These are phyloP conservation scores for Oryza coarctata DNA, from an alignment of 176 grass and related monocot species.

Conservation along the genomic window DNA sequence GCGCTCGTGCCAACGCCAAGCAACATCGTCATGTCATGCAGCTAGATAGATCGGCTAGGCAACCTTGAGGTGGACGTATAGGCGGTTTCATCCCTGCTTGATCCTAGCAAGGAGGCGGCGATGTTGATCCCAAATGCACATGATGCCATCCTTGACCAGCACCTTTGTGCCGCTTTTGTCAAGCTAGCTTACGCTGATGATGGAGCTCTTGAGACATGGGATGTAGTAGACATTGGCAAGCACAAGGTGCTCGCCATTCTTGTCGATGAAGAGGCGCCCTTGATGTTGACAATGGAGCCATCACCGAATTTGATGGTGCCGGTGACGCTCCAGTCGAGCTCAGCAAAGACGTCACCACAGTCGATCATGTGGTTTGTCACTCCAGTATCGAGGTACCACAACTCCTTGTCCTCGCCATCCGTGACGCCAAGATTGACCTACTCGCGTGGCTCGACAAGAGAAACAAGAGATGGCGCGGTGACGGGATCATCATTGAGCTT, in stretches of 20 bases:
- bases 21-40: accelerated
- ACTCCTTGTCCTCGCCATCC: background rate
- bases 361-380: background rate
- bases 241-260: background rate
- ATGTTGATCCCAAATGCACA: too few species aligned
- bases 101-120: too few species aligned
- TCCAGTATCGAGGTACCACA: background rate
- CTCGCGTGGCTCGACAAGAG: background rate
- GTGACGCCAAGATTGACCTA: background rate
- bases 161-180: background rate
- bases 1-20: background rate
- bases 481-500: too few species aligned
- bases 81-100: background rate
- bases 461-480: background rate
- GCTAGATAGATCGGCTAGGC: background rate
- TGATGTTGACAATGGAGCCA: too few species aligned
- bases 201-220: background rate
- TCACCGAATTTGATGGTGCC: too few species aligned
- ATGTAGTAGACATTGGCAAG: background rate
- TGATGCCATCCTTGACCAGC: background rate
- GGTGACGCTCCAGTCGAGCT: background rate
- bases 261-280: background rate
- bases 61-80: background rate
- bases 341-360: background rate
- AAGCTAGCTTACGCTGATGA: background rate